A percentile compares a stretch with the other conserved stretches of the same genome.
phyloP scores from a whole-genome alignment of 1,284 basidiomycete species.

The Cutaneotrichosporon daszewskae region DNA sequence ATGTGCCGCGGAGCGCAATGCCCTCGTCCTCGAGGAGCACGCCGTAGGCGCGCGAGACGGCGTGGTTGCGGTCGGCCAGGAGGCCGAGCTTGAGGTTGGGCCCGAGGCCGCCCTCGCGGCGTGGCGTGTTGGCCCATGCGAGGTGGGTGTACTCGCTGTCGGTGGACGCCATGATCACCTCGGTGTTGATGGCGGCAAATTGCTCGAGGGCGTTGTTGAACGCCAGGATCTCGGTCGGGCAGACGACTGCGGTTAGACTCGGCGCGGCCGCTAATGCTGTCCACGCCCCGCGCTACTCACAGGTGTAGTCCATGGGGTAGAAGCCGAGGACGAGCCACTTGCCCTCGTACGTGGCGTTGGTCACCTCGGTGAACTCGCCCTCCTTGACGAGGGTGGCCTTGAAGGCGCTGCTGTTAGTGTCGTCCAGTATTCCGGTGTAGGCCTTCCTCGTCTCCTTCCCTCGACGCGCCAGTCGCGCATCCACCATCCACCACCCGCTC shows the following conservation, averaged over 20 bases:
- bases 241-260: conserved; percentile 58
- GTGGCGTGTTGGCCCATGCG: conserved; percentile 73
- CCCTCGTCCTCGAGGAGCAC: conserved; percentile 80
- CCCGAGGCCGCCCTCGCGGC: conserved; percentile 78
- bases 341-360: conserved; percentile 65
- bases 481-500: background rate
- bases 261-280: conserved; percentile 60
- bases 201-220: conserved; percentile 76
- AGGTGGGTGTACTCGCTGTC: conserved; percentile 84
- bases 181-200: conserved; percentile 67
- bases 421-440: background rate
- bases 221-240: conserved; percentile 86
- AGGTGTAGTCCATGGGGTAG: conserved; percentile 64
- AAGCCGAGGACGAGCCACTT: conserved; percentile 80
- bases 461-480: background rate
- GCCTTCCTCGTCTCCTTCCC: no score
- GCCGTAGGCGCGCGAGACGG: conserved; percentile 61
- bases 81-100: conserved; percentile 76
- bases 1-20: conserved; percentile 75
- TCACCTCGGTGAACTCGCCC: conserved; percentile 68
- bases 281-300: conserved; percentile 63
- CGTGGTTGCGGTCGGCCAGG: conserved; percentile 48
- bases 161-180: conserved; percentile 71
- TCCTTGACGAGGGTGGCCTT: conserved; percentile 68
- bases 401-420: conserved; percentile 50